A percentile compares a stretch with the other conserved stretches of the same genome.
Conservation (phyloP, 2,329 filamentous ascomycete species). For the Colletotrichum zoysiae region DNA sequence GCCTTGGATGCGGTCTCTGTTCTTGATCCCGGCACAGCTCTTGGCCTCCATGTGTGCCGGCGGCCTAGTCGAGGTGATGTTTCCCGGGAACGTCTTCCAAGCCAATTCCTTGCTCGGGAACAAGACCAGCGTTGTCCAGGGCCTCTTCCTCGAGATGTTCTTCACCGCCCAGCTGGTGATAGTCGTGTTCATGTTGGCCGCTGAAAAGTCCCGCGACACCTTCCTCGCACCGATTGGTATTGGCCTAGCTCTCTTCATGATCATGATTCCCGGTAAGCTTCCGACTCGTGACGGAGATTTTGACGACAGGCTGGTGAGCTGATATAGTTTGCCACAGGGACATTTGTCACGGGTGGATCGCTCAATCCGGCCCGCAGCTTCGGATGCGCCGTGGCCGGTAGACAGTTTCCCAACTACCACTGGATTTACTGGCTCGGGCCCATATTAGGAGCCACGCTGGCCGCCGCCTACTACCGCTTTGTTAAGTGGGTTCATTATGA, state of each 20-base stretch:
- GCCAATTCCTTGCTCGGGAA: slow-evolving; percentile 62
- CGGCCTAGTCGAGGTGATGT: slow-evolving; percentile 65
- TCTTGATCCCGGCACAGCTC: slow-evolving; percentile 65
- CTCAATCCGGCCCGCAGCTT: slow-evolving; percentile 60
- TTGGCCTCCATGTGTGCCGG: slow-evolving; percentile 66
- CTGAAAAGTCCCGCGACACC: slow-evolving; percentile 75
- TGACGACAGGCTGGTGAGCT: background rate
- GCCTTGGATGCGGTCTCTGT: slow-evolving; percentile 57
- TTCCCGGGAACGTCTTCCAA: slow-evolving; percentile 61
- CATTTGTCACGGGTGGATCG: slow-evolving; percentile 57
- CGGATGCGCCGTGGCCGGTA: slow-evolving; percentile 56
- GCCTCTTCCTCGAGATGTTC: slow-evolving; percentile 73
- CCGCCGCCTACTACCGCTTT: slow-evolving; percentile 56
- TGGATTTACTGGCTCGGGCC: slow-evolving; percentile 64
- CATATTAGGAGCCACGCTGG: slow-evolving; percentile 56
- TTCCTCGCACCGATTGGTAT: slow-evolving; percentile 76
- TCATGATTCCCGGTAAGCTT: slow-evolving; percentile 51
- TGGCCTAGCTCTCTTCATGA: slow-evolving; percentile 73
- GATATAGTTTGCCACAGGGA: slow-evolving; percentile 44
- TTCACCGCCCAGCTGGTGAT: slow-evolving; percentile 70
- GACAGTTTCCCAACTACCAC: slow-evolving; percentile 53
- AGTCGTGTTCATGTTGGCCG: slow-evolving; percentile 73
- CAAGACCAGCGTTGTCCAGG: slow-evolving; percentile 61
- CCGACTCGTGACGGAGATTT: slow-evolving; percentile 44
- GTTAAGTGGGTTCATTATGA: slow-evolving; percentile 60